Percentiles rank a stretch among this genome's conserved stretches.
Evolutionary conservation across 1,284 basidiomycete genomes (phyloP).

Genomic region (Naganishia sp.): DNA sequence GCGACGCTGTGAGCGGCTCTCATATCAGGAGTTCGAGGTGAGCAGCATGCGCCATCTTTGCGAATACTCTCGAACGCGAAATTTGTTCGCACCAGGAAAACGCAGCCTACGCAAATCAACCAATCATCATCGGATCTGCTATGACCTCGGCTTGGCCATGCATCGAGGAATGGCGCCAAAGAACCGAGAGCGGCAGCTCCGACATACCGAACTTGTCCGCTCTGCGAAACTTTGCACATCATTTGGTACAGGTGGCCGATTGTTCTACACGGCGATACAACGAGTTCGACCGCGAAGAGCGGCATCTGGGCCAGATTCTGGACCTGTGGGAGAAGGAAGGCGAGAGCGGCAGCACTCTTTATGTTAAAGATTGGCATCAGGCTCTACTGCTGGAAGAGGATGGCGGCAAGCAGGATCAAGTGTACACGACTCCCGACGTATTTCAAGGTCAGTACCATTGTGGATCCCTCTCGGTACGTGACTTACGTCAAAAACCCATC

Average conservation of each 20-base stretch:
- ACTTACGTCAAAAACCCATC: not conserved
- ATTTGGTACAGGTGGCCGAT: conserved; percentile 52
- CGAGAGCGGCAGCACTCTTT: conserved; percentile 41
- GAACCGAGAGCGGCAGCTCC: not conserved
- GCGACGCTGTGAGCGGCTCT: too few species aligned
- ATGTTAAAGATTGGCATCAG: conserved; percentile 64
- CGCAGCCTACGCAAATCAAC: conserved; percentile 6
- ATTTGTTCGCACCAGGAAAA: not conserved
- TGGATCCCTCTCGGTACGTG: not conserved
- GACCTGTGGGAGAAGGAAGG: conserved; percentile 48
- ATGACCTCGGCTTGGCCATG: conserved; percentile 13
- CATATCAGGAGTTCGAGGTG: too few species aligned
- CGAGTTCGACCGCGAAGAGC: conserved; percentile 50
- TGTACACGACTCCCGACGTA: conserved; percentile 56
- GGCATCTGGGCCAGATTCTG: conserved; percentile 51
- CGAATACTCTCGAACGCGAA: not conserved
- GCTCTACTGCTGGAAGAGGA: conserved; percentile 46
- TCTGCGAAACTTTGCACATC: conserved; percentile 40
- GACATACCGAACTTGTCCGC: conserved; percentile 8
- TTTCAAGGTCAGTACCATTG: conserved; percentile 47
- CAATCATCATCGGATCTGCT: conserved; percentile 6
- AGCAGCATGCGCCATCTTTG: too few species aligned
- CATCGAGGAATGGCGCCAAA: conserved; percentile 3
- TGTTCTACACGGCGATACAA: conserved; percentile 45
- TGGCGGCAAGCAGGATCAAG: conserved; percentile 41